Base-by-base conservation (phyloP, 2,329 filamentous ascomycete species). In the Cladosporium sp. region DNA sequence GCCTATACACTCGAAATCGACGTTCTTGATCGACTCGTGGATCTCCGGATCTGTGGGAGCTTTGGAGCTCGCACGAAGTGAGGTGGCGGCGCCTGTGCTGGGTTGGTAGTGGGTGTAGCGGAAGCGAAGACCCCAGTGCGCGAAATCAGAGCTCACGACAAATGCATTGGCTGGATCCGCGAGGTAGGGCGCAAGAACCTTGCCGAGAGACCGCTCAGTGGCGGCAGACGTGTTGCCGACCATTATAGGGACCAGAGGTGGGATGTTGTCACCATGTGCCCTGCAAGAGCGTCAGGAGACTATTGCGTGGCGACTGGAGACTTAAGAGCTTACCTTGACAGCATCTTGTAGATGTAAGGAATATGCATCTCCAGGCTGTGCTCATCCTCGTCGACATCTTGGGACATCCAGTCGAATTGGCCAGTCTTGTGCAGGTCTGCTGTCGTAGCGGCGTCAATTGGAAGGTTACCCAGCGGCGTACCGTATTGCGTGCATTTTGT, bases 301-400 rank as follows among this genome's bases (percentile, higher is more conserved):
- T 58, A 39, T 25, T 25, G 36, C 5, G 39, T 54, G 66, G 65
- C 63, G 65, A 66, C 43, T 25, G 5, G 25, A 5, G 32, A 30
- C n/a, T 13, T n/a, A 23, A 14, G 3, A 34, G 58, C 65, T 67
- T 61, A 85, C 76, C 81, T 79, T 65, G 84, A 84, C 7, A 89
- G 83, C 62, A 91, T 87, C 75, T 93, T 93, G 82, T 93, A 93
- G 68, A 98, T 90, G 74, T 96, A 97, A 0, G 95, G 94, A 10
- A 98, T 84, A 72, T 99, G 95, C 90, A 99, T 96, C 81, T 99
- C 95, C 1, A 98, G 85, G 60, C 92, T 97, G 79, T 99, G 95
- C 78, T 99, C 95, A 5, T 86, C 85, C 67, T 92, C 86, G 73
- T 99, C 95, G 6, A 88, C 82, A 4, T 81, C 73, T 21, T 77